phyloP scores from a whole-genome alignment of 1,284 basidiomycete species.

The Pisolithus thermaeus region DNA sequence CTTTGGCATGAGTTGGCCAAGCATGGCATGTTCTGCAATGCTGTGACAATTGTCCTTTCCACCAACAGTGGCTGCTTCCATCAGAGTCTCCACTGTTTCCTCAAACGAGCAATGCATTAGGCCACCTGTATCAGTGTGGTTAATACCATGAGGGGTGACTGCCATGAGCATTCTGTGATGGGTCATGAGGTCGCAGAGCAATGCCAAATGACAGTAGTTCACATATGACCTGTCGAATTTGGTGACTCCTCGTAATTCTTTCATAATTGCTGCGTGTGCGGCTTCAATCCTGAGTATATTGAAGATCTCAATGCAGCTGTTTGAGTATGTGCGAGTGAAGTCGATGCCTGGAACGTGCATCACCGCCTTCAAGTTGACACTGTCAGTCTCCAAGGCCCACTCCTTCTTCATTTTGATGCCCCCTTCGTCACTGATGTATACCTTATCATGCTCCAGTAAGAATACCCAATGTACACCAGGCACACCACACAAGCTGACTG shows the following conservation, averaged over 20 bases:
- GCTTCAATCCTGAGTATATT: constrained; percentile 98
- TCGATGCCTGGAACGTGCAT: constrained; percentile 96
- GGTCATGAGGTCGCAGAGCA: too few relatives aligned
- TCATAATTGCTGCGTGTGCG: constrained; percentile 85
- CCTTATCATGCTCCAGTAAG: constrained; percentile 64
- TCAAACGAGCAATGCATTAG: too few relatives aligned
- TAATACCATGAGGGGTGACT: too few relatives aligned
- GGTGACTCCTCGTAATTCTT: constrained; percentile 90
- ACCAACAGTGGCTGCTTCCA: too few relatives aligned
- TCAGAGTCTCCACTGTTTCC: too few relatives aligned
- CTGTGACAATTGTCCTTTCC: too few relatives aligned
- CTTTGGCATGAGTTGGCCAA: too few relatives aligned
- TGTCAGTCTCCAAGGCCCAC: constrained; percentile 98
- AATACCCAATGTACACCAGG: too few relatives aligned
- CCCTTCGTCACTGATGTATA: constrained; percentile 61
- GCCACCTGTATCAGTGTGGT: too few relatives aligned
- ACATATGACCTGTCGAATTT: constrained; percentile 98
- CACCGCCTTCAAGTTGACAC: constrained; percentile 90
- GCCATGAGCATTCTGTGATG: too few relatives aligned
- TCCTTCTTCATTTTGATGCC: constrained; percentile 69
- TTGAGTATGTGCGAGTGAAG: constrained; percentile 71
- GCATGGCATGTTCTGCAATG: too few relatives aligned
- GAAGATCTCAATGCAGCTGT: constrained; percentile 96
- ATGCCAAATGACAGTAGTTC: constrained; percentile 94
- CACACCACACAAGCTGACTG: too few relatives aligned